These are phyloP conservation scores for Pythium angustatum DNA, from an alignment of 352 stramenopile genomes.

Conservation along the genomic window DNA sequence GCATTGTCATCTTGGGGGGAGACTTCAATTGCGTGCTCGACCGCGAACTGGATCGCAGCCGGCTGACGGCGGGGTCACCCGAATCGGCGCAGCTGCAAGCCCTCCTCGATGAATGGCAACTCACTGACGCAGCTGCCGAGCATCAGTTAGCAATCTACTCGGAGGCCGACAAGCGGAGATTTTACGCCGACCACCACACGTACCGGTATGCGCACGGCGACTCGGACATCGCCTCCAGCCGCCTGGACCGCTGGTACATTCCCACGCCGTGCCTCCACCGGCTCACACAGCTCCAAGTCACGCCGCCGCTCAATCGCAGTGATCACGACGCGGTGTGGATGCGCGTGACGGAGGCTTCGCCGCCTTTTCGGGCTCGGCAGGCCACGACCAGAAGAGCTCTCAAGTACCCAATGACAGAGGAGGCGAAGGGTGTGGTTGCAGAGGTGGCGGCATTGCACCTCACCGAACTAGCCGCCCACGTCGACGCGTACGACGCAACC, in stretches of 20 bases:
- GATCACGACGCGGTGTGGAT: neutral
- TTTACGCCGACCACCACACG: neutral
- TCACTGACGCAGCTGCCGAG: neutral
- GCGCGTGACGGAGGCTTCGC: neutral
- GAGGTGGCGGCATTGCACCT: neutral
- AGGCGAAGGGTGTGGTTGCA: neutral
- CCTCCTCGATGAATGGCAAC: neutral
- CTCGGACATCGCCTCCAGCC: neutral
- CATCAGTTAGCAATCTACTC: neutral
- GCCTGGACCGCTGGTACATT: neutral
- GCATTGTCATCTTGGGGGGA: neutral
- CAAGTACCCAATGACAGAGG: neutral
- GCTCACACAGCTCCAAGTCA: neutral
- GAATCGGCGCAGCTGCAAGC: neutral
- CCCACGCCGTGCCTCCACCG: neutral
- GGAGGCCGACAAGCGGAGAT: neutral
- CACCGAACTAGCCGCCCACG: neutral
- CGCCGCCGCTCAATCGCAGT: neutral
- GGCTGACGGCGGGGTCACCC: neutral
- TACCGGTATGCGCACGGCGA: neutral
- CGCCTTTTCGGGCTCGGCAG: no score
- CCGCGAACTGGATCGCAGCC: slow-evolving; percentile 7
- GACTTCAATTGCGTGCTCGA: slow-evolving; percentile 13
- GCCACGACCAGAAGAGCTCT: no score
- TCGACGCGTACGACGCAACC: neutral